Percentiles rank a stretch among this genome's conserved stretches.
Conservation (phyloP, 257 asterid genomes). For the Jacaranda copaia region DNA sequence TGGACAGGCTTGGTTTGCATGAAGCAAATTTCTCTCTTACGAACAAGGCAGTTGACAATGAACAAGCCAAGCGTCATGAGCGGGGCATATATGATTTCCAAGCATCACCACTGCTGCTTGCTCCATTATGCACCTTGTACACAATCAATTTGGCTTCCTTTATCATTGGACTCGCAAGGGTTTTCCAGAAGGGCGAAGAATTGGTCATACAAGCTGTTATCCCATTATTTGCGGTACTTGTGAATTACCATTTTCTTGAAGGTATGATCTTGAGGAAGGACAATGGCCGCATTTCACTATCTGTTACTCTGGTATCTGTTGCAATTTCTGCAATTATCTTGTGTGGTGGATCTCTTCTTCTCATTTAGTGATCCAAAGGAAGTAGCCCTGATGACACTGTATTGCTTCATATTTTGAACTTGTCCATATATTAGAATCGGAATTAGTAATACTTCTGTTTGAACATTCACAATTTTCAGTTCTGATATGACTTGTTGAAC, state of each 20-base stretch:
- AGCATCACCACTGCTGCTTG: constrained; percentile 48
- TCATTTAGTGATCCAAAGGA: constrained; percentile 18
- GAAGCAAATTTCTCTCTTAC: constrained; percentile 70
- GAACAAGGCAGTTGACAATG: constrained; percentile 60
- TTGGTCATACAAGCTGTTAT: constrained; percentile 50
- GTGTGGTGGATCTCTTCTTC: constrained; percentile 38
- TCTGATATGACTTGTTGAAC: not conserved
- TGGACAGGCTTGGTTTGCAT: constrained; percentile 47
- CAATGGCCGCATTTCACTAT: constrained; percentile 49
- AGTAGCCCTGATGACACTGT: not conserved
- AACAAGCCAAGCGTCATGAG: constrained; percentile 47
- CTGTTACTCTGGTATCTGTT: constrained; percentile 38
- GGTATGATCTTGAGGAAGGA: constrained; percentile 74
- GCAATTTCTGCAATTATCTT: constrained; percentile 33
- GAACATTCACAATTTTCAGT: not conserved
- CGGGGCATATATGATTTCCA: constrained; percentile 64
- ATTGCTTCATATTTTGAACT: not conserved
- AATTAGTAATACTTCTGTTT: not conserved
- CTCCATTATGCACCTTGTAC: constrained; percentile 60
- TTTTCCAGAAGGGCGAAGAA: constrained; percentile 26
- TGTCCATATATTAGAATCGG: not conserved
- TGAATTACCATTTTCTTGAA: constrained; percentile 64
- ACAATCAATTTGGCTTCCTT: constrained; percentile 49
- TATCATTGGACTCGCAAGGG: constrained; percentile 43
- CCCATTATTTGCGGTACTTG: constrained; percentile 47